Conservation (phyloP, 495 filamentous ascomycete species). For the Xylaria telfairii region DNA sequence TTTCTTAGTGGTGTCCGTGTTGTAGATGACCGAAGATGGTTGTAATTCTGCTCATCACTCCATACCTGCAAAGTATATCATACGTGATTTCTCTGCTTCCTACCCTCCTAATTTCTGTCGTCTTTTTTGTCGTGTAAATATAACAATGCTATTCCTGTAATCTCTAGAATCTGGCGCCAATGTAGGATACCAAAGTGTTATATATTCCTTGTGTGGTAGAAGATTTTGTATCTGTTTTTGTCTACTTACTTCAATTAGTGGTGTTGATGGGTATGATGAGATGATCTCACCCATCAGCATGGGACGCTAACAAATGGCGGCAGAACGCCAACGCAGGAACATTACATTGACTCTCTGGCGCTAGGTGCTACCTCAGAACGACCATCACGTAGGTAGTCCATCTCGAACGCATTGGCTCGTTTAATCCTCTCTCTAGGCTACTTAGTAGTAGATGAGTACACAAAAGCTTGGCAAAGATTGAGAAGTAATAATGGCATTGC, state of each 20-base stretch:
- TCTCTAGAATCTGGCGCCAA: not conserved
- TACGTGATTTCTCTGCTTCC: not conserved
- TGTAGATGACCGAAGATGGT: not conserved
- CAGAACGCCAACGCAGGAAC: conserved; percentile 25
- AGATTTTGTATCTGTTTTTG: no score
- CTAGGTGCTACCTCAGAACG: no score
- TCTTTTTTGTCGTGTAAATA: no score
- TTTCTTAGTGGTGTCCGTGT: not conserved
- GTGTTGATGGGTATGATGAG: conserved; percentile 7
- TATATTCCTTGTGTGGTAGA: not conserved
- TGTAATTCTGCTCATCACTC: not conserved
- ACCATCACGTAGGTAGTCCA: not conserved
- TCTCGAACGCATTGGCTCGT: not conserved
- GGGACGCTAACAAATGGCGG: conserved; percentile 24
- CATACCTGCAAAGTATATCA: no score
- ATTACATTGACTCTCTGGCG: conserved; percentile 1
- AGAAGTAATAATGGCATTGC: not conserved
- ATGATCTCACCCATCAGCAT: not conserved
- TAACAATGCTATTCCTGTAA: not conserved
- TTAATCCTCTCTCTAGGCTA: not conserved
- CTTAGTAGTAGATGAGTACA: not conserved
- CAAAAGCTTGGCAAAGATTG: not conserved
- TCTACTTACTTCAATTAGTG: not conserved
- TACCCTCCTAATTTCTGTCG: not conserved
- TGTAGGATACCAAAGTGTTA: not conserved